Percentiles rank a stretch among this genome's conserved stretches.
phyloP scores from a whole-genome alignment of 345 rosid species.

The Eucalyptus rudis region DNA sequence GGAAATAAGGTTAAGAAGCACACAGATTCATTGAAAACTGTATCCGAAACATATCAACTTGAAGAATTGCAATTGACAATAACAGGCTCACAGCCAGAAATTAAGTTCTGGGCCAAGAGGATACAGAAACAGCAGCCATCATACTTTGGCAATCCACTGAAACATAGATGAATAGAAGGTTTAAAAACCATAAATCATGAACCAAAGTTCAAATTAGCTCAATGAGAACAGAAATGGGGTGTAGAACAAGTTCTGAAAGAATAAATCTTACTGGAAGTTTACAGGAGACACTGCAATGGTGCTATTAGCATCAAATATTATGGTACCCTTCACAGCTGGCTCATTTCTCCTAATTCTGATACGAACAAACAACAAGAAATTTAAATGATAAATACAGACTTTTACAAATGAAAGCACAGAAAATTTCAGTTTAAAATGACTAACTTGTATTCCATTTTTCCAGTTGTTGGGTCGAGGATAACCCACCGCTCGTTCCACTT shows the following conservation, averaged over 20 bases:
- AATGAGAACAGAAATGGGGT: not conserved
- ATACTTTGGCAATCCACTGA: slow-evolving; percentile 90
- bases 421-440: not conserved
- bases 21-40: not conserved
- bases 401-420: not conserved
- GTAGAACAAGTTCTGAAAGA: not conserved
- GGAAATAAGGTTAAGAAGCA: slow-evolving; percentile 21
- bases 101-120: slow-evolving; percentile 12
- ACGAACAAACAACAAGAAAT: not conserved
- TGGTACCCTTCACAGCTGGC: slow-evolving; percentile 73
- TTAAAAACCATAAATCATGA: not conserved
- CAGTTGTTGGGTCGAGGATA: slow-evolving; percentile 90
- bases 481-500: slow-evolving; percentile 99
- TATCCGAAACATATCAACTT: not conserved
- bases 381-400: not conserved
- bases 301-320: slow-evolving; percentile 81
- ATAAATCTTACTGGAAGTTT: slow-evolving; percentile 75
- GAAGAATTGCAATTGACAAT: not conserved
- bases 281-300: slow-evolving; percentile 80
- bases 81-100: not conserved
- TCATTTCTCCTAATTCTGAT: slow-evolving; percentile 83
- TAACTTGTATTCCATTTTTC: slow-evolving; percentile 93
- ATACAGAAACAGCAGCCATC: slow-evolving; percentile 98
- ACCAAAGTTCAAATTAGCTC: not conserved
- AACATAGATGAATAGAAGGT: slow-evolving; percentile 6